phyloP scores from a whole-genome alignment of 306 rosid species.

The Biancaea sappan region DNA sequence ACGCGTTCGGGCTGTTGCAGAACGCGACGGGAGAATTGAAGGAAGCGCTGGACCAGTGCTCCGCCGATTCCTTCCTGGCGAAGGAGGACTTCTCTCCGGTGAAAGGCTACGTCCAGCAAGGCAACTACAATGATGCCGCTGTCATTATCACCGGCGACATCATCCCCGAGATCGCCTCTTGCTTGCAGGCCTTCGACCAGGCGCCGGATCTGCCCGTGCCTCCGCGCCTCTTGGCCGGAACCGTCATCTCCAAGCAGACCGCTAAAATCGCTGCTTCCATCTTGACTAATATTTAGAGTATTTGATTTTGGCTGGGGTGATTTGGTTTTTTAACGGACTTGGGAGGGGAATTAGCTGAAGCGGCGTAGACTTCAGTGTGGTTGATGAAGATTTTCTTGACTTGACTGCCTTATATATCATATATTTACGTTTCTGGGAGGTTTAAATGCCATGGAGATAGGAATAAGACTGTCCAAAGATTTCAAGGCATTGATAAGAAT shows the following conservation, averaged over 20 bases:
- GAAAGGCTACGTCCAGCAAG: neutral
- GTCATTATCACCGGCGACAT: neutral
- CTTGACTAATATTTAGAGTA: neutral
- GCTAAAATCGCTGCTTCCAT: neutral
- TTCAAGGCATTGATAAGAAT: too few relatives aligned
- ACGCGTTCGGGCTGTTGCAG: neutral
- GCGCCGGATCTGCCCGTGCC: neutral
- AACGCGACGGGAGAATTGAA: neutral
- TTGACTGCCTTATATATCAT: too few relatives aligned
- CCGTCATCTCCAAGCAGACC: neutral
- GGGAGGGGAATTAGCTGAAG: too few relatives aligned
- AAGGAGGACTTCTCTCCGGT: neutral
- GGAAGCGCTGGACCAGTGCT: neutral
- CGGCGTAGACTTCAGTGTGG: too few relatives aligned
- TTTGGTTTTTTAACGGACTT: too few relatives aligned
- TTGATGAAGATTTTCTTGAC: too few relatives aligned
- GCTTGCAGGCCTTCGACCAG: neutral
- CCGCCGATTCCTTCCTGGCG: neutral
- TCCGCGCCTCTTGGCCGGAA: neutral
- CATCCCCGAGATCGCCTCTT: neutral
- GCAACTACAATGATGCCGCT: neutral
- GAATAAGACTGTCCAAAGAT: too few relatives aligned
- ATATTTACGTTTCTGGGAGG: too few relatives aligned
- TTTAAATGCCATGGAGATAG: too few relatives aligned
- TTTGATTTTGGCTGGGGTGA: too few relatives aligned